These are phyloP conservation scores for Pistacia integerrima DNA, from an alignment of 345 rosid genomes.

Conservation along the genomic window DNA sequence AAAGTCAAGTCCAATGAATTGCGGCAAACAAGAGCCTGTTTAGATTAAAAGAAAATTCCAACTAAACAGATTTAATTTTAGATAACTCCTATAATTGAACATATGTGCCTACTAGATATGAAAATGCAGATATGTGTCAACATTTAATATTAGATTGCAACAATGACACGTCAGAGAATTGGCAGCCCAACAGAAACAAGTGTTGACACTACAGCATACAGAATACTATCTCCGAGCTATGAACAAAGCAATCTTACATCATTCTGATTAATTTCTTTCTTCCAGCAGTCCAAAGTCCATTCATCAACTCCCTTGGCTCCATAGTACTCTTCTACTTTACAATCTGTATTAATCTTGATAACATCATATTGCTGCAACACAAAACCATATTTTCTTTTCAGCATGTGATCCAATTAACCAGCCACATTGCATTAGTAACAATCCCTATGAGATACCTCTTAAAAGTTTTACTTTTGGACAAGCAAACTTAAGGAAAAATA, in stretches of 20 bases:
- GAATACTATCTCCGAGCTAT: background rate
- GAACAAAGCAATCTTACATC: slow-evolving; percentile 51
- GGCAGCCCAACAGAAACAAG: background rate
- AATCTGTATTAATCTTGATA: slow-evolving; percentile 39
- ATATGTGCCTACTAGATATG: background rate
- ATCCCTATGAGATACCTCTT: background rate
- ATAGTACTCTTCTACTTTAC: slow-evolving; percentile 65
- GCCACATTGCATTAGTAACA: background rate
- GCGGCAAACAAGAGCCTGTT: slow-evolving; percentile 4
- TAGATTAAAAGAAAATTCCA: background rate
- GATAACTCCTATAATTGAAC: background rate
- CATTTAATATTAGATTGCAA: background rate
- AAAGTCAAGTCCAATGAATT: background rate
- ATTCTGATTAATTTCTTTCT: slow-evolving; percentile 58
- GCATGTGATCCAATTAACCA: slow-evolving; percentile 1
- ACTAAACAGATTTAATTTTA: too few species aligned
- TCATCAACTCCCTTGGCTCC: slow-evolving; percentile 80
- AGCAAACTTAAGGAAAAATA: background rate
- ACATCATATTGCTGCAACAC: slow-evolving; percentile 70
- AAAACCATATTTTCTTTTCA: slow-evolving; percentile 7
- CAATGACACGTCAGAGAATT: background rate
- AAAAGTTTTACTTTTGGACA: background rate
- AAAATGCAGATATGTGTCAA: too few species aligned
- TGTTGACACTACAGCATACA: background rate
- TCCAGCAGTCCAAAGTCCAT: slow-evolving; percentile 65